Evolutionary conservation across 208 protist genomes (phyloP), one percentile per base, ranked within the genome.

Genomic region (Novymonas esmeraldas): DNA sequence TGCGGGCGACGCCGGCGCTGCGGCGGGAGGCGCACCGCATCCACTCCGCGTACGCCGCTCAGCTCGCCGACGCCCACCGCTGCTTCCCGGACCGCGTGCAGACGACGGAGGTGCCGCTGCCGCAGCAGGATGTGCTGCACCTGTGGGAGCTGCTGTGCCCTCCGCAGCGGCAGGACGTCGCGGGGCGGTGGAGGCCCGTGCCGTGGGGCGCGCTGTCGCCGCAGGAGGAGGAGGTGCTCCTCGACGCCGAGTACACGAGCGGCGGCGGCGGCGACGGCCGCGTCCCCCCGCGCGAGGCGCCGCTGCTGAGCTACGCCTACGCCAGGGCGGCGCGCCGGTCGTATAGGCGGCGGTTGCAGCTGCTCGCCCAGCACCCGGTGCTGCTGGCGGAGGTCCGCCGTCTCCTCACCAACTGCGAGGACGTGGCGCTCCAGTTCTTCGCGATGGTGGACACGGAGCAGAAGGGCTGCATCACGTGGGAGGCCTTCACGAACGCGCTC

Each of bases 391-490:
- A 78, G 51, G 74, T 77, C n/a, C 56, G 29, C 26, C 66, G 64
- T 14, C 70, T 87, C 10, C 50, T 82, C n/a, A 18, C 64, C 3
- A 6, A 67, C 6, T 94, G 87, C 66, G 76, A 82, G 46, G 63
- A 63, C 29, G 61, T 78, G 49, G 80, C 79, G 1, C 58, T 81
- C 11, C 73, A 82, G 31, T 89, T 84, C 51, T 94, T 89, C 73
- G 62, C 78, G 41, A 38, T 49, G 10, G 45, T 94, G 26, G 87
- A 94, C 70, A 79, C 77, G 24, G 78, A 84, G 39, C 82, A 91
- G 71, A 81, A 79, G 20, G 87, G 87, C 24, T 57, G 45, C 26
- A 79, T 94, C 54, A 76, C 56, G 18, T 94, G 87, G 87, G 82
- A 79, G 28, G 58, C 67, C 51, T 83, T 94, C 68, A 91, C 81